These are phyloP conservation scores for Clavulina sp. DNA, from an alignment of 768 basidiomycete genomes.

Conservation along the genomic window DNA sequence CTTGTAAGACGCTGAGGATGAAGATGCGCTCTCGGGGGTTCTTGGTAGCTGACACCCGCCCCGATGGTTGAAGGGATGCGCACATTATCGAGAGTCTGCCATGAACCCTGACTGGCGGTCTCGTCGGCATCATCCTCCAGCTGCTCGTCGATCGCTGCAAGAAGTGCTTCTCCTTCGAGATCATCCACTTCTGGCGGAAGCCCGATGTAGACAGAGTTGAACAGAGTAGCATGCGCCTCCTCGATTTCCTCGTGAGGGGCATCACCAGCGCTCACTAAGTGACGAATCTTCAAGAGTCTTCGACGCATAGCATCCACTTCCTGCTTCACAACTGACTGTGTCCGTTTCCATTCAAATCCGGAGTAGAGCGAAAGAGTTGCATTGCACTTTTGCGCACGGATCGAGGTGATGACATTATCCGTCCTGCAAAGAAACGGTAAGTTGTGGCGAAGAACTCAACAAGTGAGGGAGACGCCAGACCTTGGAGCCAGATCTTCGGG, in stretches of 20 bases:
- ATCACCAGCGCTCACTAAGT: constrained; percentile 73
- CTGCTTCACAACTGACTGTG: constrained; percentile 72
- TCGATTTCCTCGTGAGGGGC: constrained; percentile 60
- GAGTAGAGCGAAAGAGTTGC: constrained; percentile 65
- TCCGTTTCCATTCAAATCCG: constrained; percentile 86
- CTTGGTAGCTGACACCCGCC: too few species aligned
- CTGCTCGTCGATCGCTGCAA: constrained; percentile 88
- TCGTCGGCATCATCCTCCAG: constrained; percentile 53
- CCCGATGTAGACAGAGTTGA: constrained; percentile 90
- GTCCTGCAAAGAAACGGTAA: background rate
- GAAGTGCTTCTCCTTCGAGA: constrained; percentile 54
- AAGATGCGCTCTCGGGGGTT: too few species aligned
- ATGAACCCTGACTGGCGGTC: constrained; percentile 64
- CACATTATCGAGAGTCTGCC: constrained; percentile 32
- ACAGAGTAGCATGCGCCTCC: constrained; percentile 55
- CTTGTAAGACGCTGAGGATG: constrained; percentile 35
- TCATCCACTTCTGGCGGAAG: constrained; percentile 61
- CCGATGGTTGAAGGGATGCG: background rate
- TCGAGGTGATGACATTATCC: background rate
- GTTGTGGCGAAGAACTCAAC: background rate
- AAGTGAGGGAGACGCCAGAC: background rate
- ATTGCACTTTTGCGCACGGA: constrained; percentile 40
- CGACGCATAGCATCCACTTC: constrained; percentile 78
- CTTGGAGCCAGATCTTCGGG: constrained; percentile 24
- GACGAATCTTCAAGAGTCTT: constrained; percentile 72